phyloP scores from a whole-genome alignment of 805 yeast genomes.

The Candida chauliodis region DNA sequence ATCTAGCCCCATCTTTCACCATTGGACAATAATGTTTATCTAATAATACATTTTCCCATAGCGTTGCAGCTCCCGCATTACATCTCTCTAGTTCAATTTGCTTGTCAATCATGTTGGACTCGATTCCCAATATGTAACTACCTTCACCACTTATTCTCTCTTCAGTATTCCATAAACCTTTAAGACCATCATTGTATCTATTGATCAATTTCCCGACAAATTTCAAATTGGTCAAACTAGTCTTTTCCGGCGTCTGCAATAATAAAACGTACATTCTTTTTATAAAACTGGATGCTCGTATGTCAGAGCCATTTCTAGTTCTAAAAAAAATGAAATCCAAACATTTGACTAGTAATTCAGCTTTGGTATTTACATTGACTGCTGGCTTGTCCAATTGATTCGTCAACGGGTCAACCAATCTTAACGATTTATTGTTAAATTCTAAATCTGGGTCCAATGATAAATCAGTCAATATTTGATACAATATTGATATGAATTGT shows the following conservation, averaged over 20 bases:
- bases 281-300: slow-evolving; percentile 75
- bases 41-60: slow-evolving; percentile 83
- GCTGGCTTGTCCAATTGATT: slow-evolving; percentile 53
- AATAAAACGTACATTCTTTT: slow-evolving; percentile 69
- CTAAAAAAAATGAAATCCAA: slow-evolving; percentile 80
- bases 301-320: slow-evolving; percentile 61
- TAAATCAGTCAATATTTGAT: slow-evolving; percentile 62
- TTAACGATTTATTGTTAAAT: slow-evolving; percentile 73
- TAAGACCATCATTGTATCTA: slow-evolving; percentile 63
- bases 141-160: slow-evolving; percentile 84
- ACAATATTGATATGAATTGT: slow-evolving; percentile 72
- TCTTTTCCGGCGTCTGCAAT: slow-evolving; percentile 83
- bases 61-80: slow-evolving; percentile 82
- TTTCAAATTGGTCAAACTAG: slow-evolving; percentile 72
- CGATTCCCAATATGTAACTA: slow-evolving; percentile 53
- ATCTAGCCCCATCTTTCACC: slow-evolving; percentile 63
- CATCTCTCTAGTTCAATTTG: slow-evolving; percentile 63
- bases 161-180: slow-evolving; percentile 79
- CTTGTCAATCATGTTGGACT: slow-evolving; percentile 30
- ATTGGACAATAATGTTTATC: slow-evolving; percentile 81
- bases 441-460: slow-evolving; percentile 82
- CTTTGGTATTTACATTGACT: slow-evolving; percentile 84
- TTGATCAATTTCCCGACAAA: slow-evolving; percentile 73
- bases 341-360: slow-evolving; percentile 75
- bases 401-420: slow-evolving; percentile 74